These are phyloP conservation scores for Corynespora cassiicola DNA, from an alignment of 2,329 filamentous ascomycete species.

Conservation along the genomic window DNA sequence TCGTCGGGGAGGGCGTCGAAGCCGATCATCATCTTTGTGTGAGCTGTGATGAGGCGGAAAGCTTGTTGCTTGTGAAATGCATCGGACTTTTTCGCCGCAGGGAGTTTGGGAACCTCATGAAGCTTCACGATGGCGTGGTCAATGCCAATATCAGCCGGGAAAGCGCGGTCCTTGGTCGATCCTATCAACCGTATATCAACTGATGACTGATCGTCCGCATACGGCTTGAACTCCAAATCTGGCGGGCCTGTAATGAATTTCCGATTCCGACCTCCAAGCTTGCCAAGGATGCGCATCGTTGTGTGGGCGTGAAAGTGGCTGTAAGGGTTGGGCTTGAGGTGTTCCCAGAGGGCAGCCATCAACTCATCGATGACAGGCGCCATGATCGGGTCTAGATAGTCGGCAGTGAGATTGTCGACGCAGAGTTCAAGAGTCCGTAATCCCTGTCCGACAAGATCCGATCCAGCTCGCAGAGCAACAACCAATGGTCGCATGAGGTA, in stretches of 20 bases:
- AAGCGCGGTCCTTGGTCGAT: constrained; percentile 85
- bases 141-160: constrained; percentile 84
- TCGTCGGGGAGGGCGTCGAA: constrained; percentile 89
- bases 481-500: constrained; percentile 97
- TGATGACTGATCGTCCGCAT: constrained; percentile 84
- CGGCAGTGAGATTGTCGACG: constrained; percentile 96
- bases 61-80: constrained; percentile 93
- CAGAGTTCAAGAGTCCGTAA: constrained; percentile 93
- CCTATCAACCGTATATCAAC: constrained; percentile 90
- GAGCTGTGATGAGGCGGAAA: constrained; percentile 83
- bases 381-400: constrained; percentile 99
- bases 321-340: constrained; percentile 90
- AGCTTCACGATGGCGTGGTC: constrained; percentile 89
- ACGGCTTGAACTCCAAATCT: constrained; percentile 81
- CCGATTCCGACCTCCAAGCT: constrained; percentile 91
- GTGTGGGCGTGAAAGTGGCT: constrained; percentile 98
- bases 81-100: constrained; percentile 71
- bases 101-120: constrained; percentile 75
- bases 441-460: constrained; percentile 92
- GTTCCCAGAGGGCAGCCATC: constrained; percentile 97
- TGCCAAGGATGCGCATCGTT: constrained; percentile 95
- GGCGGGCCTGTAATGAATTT: constrained; percentile 94
- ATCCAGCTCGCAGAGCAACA: constrained; percentile 89
- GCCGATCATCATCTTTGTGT: constrained; percentile 89
- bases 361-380: constrained; percentile 97